phyloP scores from a whole-genome alignment of 1,284 basidiomycete genomes.

The Cutaneotrichosporon daszewskae region DNA sequence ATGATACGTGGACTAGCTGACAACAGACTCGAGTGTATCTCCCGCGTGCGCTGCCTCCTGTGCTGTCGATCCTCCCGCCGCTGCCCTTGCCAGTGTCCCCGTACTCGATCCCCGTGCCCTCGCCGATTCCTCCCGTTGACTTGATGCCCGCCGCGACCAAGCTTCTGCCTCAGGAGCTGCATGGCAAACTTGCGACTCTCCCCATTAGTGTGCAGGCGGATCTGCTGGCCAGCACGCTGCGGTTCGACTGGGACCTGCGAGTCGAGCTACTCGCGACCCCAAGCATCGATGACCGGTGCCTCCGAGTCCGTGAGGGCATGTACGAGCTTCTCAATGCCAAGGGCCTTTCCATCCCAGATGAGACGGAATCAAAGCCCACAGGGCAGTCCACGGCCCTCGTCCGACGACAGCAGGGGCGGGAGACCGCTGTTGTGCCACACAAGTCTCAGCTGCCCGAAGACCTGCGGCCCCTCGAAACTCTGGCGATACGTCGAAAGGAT shows the following conservation, averaged over 20 bases:
- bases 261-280: slow-evolving; percentile 35
- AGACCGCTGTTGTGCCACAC: background rate
- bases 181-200: slow-evolving; percentile 26
- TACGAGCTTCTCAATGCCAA: slow-evolving; percentile 19
- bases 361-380: slow-evolving; percentile 7
- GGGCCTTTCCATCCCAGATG: slow-evolving; percentile 19
- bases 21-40: slow-evolving; percentile 33
- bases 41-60: slow-evolving; percentile 37
- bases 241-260: slow-evolving; percentile 33
- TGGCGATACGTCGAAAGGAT: slow-evolving; percentile 15
- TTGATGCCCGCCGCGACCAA: slow-evolving; percentile 28
- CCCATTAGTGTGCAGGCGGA: slow-evolving; percentile 34
- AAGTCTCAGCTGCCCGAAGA: slow-evolving; percentile 32
- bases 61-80: slow-evolving; percentile 37
- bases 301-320: slow-evolving; percentile 27
- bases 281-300: slow-evolving; percentile 26
- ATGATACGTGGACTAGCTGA: background rate
- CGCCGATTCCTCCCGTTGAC: slow-evolving; percentile 15
- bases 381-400: slow-evolving; percentile 2
- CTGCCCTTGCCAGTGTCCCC: slow-evolving; percentile 28
- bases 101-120: slow-evolving; percentile 35
- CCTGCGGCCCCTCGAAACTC: slow-evolving; percentile 26
- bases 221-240: slow-evolving; percentile 34
- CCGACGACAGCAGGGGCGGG: slow-evolving; percentile 1
- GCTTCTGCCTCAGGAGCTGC: slow-evolving; percentile 34